Evolutionary conservation across 257 asterid genomes (phyloP), one percentile per base, ranked within the genome.

Genomic region (Lycium ferocissimum): DNA sequence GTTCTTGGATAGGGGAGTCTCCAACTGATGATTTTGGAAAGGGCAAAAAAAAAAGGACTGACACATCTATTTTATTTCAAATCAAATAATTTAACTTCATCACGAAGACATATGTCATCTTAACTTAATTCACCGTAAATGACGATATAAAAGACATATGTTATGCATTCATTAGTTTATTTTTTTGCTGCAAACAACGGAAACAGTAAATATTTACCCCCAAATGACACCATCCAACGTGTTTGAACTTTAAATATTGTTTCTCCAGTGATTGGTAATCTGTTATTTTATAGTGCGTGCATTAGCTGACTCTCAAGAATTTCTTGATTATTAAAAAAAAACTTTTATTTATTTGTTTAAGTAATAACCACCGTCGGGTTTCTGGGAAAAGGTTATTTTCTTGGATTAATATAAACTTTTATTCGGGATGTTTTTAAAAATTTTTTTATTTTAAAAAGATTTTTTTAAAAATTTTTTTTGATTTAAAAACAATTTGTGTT

Each of bases 321-420:
- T 73, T 47, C 40, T 73, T 7, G 17, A 76, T 51, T 76, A 75
- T 15, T 7, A 14, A 20, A 9, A 72, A 71, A 18, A 18, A 18
- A n/a, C n/a, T n/a, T n/a, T n/a, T n/a, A n/a, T n/a, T n/a, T n/a
- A n/a, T n/a, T n/a, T n/a, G n/a, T 45, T 51, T 7, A 13, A 20
- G 80, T 73, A 73, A 73, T 7, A 49, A 5, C 40, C 37, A 75
- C 43, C 47, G 12, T 22, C 47, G 61, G 61, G 20, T 49, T 47
- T 47, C 9, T 47, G n/a, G 43, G 61, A 12, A 72, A 75, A 75
- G n/a, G 81, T 75, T 75, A 12, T 75, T 76, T 76, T 76, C 26
- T 26, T 76, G 63, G 82, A 51, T 26, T 22, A n/a, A n/a, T n/a
- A n/a, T n/a, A n/a, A n/a, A n/a, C n/a, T n/a, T n/a, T n/a, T n/a